Base-by-base conservation (phyloP, 2,329 filamentous ascomycete species). In the Paraphoma sp. region DNA sequence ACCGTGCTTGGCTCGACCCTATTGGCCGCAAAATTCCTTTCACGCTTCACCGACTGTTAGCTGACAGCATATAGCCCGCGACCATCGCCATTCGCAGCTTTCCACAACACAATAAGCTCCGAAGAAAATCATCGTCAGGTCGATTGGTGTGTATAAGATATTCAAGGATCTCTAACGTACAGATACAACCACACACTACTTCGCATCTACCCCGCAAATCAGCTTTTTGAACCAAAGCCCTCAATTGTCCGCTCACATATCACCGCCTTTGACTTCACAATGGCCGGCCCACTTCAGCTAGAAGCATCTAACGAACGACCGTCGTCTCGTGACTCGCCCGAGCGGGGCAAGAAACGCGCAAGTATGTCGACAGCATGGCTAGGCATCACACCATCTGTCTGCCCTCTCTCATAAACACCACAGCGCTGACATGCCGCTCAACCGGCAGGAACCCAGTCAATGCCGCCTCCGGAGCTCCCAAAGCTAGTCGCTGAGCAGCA, bases 401-500 rank as follows among this genome's bases (percentile, higher is more conserved):
- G 18, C 41, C 45, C 52, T 53, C 54, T 48, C 42, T 7, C 43
- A 40, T 47, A 59, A 53, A 48, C 57, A 57, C 57, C 50, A 57
- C 54, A 53, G 59, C 54, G 63, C 71, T 75, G 57, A 75, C 64
- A 58, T 59, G 47, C 58, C 42, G 33, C 51, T 44, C 57, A 40
- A 41, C 30, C 53, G 33, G 44, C 59, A 77, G 75, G 74, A 57
- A 98, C 95, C 49, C 95, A 98, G 78, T 98, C 95, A 53, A 90
- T 97, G 58, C 95, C 95, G 56, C 93, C 94, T 52, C 95, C 95
- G 17, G 86, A 90, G 62, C 87, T 99, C 17, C 95, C 95, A 7
- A 91, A 94, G 75, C 87, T 99, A 49, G 92, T 97, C 45, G 94
- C 95, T 42, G 94, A 98, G 78, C 94, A 98, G 77, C 90, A 95